Base-by-base conservation (phyloP, 1,284 basidiomycete species). In the Irpex lacteus region DNA sequence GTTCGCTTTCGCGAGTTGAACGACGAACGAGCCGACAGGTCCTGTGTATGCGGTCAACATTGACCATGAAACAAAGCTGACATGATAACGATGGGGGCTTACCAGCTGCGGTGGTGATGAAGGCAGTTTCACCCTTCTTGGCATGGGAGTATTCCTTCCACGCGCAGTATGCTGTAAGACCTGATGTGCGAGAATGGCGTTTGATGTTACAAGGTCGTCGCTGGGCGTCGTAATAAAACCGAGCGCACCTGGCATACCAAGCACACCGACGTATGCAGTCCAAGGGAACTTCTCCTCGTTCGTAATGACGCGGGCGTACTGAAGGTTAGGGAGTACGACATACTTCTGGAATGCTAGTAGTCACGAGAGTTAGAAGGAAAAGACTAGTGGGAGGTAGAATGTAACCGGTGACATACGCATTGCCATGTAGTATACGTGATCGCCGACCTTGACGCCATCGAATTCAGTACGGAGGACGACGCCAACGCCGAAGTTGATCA, bases 391-490 rank as follows among this genome's bases (percentile, higher is more conserved):
- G n/a, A 37, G 15, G 37, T 53, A 6, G 6, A 34, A 44, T 9
- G 18, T 49, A 32, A 19, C 13, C 34, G 15, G 40, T 8, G 3
- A 59, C 56, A 61, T 65, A 77, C 74, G 66, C 15, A 72, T 61
- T 0, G 62, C 55, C 0, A 80, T 81, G 63, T 75, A 44, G 40
- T 44, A 79, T 5, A 85, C 63, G 66, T 83, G 78, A 64, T 82
- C 80, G 0, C 82, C 82, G 5, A 65, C 63, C 64, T 79, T 77
- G 15, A 79, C 73, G 2, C 67, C 67, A 0, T 71, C 18, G 44
- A 70, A 65, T 62, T 85, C 82, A 1, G 81, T 81, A 38, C 80
- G 76, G 1, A 83, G n/a, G 21, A 84, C 73, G 7, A 79, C 73
- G 15, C 76, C 80, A 36, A 84, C 71, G 15, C 80, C 80, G 61